Evolutionary conservation across 805 yeast genomes (phyloP).

Genomic region (Pichia californica): DNA sequence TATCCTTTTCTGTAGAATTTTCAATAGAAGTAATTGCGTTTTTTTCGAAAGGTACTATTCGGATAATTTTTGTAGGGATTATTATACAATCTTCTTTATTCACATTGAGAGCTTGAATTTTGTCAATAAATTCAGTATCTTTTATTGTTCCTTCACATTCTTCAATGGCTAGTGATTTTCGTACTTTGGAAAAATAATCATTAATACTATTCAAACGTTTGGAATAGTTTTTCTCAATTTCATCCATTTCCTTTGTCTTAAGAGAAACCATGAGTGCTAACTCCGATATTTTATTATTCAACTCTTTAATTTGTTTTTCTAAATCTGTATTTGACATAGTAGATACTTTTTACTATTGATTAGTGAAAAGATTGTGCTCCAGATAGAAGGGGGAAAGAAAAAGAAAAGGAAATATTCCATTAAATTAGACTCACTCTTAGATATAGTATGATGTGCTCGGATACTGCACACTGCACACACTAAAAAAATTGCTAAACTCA

Average conservation of each 20-base stretch:
- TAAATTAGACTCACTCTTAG: too few species aligned
- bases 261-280: constrained; percentile 33
- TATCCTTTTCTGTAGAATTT: neutral
- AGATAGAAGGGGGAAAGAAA: too few species aligned
- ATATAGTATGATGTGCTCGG: too few species aligned
- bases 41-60: neutral
- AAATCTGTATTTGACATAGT: neutral
- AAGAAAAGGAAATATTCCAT: too few species aligned
- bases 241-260: constrained; percentile 36
- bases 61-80: constrained; percentile 17
- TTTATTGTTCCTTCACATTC: neutral
- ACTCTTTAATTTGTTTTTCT: constrained; percentile 14
- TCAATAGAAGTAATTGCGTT: neutral
- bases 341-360: too few species aligned
- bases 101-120: neutral
- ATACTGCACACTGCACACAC: too few species aligned
- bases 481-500: too few species aligned
- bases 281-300: constrained; percentile 18
- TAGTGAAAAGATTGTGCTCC: too few species aligned
- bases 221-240: constrained; percentile 18
- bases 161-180: constrained; percentile 9
- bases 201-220: constrained; percentile 18
- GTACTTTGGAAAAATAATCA: constrained; percentile 16
- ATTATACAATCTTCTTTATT: constrained; percentile 14
- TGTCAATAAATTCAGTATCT: constrained; percentile 5